Evolutionary conservation across 108 stramenopile genomes (phyloP).

Genomic region (Cyclostephanos tholiformis): DNA sequence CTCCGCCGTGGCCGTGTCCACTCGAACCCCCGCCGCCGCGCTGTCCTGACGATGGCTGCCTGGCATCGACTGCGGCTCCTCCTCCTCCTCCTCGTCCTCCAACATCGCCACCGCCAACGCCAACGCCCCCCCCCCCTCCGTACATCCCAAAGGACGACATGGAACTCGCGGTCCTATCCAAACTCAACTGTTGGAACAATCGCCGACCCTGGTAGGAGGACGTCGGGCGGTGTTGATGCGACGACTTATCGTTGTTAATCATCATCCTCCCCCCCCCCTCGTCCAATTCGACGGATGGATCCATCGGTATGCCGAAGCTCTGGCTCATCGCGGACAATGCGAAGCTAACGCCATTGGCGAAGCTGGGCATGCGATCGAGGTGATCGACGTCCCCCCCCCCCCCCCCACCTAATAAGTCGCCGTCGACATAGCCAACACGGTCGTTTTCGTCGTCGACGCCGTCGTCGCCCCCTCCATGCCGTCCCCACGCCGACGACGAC

Average conservation of each 20-base stretch:
- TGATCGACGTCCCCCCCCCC: neutral
- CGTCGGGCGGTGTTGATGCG: conserved; percentile 1
- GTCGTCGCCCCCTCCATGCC: neutral
- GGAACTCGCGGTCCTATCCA: conserved; percentile 37
- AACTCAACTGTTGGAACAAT: conserved; percentile 31
- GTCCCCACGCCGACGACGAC: too few species aligned
- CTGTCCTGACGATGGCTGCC: conserved; percentile 22
- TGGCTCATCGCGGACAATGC: conserved; percentile 42
- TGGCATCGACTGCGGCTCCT: neutral
- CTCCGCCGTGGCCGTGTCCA: neutral
- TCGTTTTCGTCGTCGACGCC: neutral
- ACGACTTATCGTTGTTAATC: conserved; percentile 27
- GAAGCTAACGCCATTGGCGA: conserved; percentile 26
- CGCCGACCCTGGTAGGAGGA: conserved; percentile 13
- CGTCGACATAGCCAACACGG: too few species aligned
- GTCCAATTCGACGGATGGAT: neutral
- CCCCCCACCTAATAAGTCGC: neutral
- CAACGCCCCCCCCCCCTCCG: conserved; percentile 17
- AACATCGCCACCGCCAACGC: neutral
- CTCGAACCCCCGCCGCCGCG: neutral
- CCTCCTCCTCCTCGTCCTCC: conserved; percentile 9
- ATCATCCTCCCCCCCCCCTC: neutral
- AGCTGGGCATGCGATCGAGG: conserved; percentile 1
- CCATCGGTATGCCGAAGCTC: conserved; percentile 21
- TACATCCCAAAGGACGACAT: conserved; percentile 47